Evolutionary conservation across 805 yeast species (phyloP), one percentile per base, ranked within the genome.

Genomic region (Kuraishia hungarica): DNA sequence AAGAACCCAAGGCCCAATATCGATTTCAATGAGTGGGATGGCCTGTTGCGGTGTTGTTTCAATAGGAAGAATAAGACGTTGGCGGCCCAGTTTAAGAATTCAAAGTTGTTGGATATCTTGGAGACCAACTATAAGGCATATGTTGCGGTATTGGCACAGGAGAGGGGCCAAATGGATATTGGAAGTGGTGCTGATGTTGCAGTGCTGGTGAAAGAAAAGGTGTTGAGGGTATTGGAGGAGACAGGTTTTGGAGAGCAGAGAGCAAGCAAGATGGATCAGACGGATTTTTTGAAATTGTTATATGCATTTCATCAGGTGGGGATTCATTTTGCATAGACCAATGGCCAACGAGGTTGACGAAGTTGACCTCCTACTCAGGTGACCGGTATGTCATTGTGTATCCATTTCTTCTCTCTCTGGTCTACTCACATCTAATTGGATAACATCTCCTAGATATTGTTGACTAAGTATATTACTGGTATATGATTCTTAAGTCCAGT

Each of bases 301-400:
- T 91, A 87, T 63, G 97, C 96, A 1, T 94, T 94, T 78, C 97
- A 94, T 72, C 94, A 93, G 71, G 97, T 89, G 51, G 98, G 98
- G 50, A 88, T 94, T 58, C 98, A 93, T 71, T 94, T 94, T 73
- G 97, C 97, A 56, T 92, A 73, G 66, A 35, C 10, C 35, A 28
- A 28, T 7, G 11, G 35, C 35, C 11, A 28, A 28, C 35, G 35
- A 28, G 11, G 35, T 28, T 28, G 35, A 7, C 35, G 35, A 28
- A 28, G 35, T 28, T 28, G 11, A 28, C 6, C 35, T 28, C n/a
- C n/a, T n/a, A n/a, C n/a, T n/a, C n/a, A n/a, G n/a, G n/a, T n/a
- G n/a, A n/a, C n/a, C n/a, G n/a, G n/a, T n/a, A n/a, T n/a, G n/a
- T n/a, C n/a, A n/a, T n/a, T n/a, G n/a, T n/a, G n/a, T n/a, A n/a